These are phyloP conservation scores for Prototheca wickerhamii DNA, from an alignment of 163 green algal genomes.

Conservation along the genomic window DNA sequence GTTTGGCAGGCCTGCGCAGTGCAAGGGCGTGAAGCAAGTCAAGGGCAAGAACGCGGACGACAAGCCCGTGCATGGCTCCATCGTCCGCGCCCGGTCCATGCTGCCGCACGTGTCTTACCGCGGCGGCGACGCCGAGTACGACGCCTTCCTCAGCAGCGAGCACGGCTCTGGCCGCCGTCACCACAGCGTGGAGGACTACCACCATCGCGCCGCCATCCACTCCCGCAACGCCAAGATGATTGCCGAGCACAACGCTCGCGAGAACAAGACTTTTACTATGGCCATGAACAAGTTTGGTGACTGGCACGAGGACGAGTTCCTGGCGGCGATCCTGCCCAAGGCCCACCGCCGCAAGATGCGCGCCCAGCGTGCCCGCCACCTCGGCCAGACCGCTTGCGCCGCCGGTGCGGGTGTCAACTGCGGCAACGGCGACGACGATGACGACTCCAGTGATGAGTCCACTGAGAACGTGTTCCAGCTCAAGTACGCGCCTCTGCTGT, in stretches of 20 bases:
- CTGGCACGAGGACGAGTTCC: constrained; percentile 40
- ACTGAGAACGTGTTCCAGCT: constrained; percentile 17
- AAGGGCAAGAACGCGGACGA: too few species aligned
- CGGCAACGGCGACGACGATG: too few species aligned
- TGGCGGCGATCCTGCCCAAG: constrained; percentile 24
- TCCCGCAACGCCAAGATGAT: constrained; percentile 20
- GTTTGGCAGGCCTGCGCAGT: constrained; percentile 28
- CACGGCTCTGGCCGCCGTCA: constrained; percentile 20
- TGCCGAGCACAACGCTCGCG: constrained; percentile 16
- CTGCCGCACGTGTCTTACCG: constrained; percentile 19
- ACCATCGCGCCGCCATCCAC: constrained; percentile 11
- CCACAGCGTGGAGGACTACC: constrained; percentile 16
- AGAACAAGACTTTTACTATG: not conserved
- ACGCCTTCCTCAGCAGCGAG: constrained; percentile 25
- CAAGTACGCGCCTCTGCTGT: constrained; percentile 15
- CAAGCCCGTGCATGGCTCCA: not conserved
- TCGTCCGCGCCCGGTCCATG: constrained; percentile 26
- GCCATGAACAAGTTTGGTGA: constrained; percentile 52
- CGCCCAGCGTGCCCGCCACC: too few species aligned
- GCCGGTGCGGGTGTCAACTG: not conserved
- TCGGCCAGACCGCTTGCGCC: constrained; percentile 4
- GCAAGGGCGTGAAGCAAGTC: constrained; percentile 8
- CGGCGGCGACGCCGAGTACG: constrained; percentile 27
- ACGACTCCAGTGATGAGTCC: too few species aligned
- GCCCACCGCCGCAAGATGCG: not conserved